Evolutionary conservation across 768 basidiomycete species (phyloP), one percentile per base, ranked within the genome.

Genomic region (Mycena indigotica): DNA sequence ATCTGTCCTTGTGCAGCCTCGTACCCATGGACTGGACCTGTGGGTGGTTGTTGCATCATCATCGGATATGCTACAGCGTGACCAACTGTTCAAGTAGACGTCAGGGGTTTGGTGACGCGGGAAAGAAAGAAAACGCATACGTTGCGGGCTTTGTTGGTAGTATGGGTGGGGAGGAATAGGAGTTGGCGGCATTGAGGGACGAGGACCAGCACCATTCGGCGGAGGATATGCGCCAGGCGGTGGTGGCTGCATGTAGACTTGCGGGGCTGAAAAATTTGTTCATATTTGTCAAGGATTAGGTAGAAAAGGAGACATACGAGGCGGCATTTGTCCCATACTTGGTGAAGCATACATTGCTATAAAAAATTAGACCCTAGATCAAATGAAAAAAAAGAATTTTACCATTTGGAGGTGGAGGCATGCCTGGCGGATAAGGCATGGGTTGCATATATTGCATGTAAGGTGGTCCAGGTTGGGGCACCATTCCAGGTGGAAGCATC

Each of bases 111-210:
- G 15, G 16, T 4, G 17, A 12, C 10, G 17, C 23, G 8, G 45
- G 40, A 15, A n/a, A 28, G 19, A 28, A 35, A n/a, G 8, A 53
- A 28, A 2, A 28, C 13, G 17, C 72, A 46, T 80, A 94, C 92
- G 73, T 76, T 94, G 92, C 56, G 92, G 92, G 69, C 91, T 93
- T 68, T 92, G 92, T 67, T 92, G 89, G 69, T 93, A 93, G 72
- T 92, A 93, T 71, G 88, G 83, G 65, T 93, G 91, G 25, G 93
- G 88, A 15, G 90, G 92, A 61, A 93, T 91, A 2, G 93, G 92
- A 8, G 91, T 93, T 8, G 92, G 90, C n/a, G 92, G 92, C 88
- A 93, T 91, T 16, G 91, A 92, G 24, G 89, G 91, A 60, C 91
- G 84, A 17, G 87, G 90, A 35, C 83, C 89, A 28, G 83, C 84